Evolutionary conservation across 2,329 filamentous ascomycete genomes (phyloP).

Genomic region (Colletotrichum sp.): DNA sequence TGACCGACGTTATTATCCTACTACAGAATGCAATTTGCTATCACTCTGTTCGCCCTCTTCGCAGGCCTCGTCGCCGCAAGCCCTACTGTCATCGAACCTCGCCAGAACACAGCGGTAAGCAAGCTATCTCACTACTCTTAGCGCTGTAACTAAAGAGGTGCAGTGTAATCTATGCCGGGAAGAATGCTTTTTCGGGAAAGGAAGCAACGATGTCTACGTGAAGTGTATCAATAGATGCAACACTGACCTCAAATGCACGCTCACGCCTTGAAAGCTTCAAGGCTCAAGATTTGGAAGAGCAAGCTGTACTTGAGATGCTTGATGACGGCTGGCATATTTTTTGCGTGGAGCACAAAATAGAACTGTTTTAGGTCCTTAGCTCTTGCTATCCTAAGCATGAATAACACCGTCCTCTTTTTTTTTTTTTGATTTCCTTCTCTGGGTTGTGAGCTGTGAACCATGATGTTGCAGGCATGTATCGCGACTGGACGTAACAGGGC

Average conservation of each 20-base stretch:
- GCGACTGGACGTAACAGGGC: no score
- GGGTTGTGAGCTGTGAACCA: no score
- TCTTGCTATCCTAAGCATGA: background rate
- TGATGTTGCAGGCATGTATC: no score
- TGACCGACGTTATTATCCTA: background rate
- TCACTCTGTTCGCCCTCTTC: background rate
- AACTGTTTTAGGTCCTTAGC: background rate
- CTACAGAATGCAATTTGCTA: background rate
- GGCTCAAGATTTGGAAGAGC: background rate
- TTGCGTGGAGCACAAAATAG: background rate
- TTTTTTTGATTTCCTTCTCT: no score
- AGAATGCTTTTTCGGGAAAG: background rate
- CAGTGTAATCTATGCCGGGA: background rate
- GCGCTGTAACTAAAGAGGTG: background rate
- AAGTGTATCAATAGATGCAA: background rate
- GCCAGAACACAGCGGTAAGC: background rate
- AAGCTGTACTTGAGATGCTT: background rate
- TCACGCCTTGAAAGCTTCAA: background rate
- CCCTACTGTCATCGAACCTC: background rate
- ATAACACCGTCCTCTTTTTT: rapidly evolving
- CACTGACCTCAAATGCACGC: background rate
- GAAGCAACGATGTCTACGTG: background rate
- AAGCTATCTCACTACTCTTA: rapidly evolving
- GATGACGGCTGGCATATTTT: background rate
- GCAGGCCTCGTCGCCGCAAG: background rate